Conservation (phyloP, 2,329 filamentous ascomycete genomes). For the Trichophyton mentagrophytes region DNA sequence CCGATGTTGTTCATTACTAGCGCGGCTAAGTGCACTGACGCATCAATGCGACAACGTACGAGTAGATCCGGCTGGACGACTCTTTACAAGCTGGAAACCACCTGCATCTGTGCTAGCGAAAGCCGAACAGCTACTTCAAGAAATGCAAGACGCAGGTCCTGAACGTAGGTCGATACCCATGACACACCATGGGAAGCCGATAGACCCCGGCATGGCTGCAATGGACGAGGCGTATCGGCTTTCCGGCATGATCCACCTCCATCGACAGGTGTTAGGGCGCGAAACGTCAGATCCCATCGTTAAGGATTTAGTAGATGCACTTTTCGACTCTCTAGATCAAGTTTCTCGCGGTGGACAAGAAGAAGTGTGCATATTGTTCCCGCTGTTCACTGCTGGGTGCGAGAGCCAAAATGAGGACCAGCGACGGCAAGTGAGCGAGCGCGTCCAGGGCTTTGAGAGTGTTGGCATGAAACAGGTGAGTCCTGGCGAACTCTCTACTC, state of each 20-base stretch:
- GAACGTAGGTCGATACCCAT: constrained; percentile 24
- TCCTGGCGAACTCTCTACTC: too few species aligned
- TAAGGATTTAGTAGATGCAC: constrained; percentile 48
- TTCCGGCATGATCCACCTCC: constrained; percentile 62
- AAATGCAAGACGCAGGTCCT: constrained; percentile 45
- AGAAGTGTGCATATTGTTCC: constrained; percentile 64
- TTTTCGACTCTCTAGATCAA: constrained; percentile 49
- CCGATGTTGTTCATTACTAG: constrained; percentile 56
- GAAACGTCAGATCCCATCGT: constrained; percentile 47
- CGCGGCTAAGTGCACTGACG: constrained; percentile 58
- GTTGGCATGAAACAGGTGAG: constrained; percentile 63
- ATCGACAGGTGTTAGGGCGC: constrained; percentile 57
- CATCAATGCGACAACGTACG: constrained; percentile 46
- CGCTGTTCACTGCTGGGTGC: constrained; percentile 72
- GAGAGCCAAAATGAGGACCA: constrained; percentile 49
- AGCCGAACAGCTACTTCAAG: constrained; percentile 48
- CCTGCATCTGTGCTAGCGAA: constrained; percentile 40
- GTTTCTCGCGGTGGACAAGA: constrained; percentile 56
- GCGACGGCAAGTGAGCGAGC: constrained; percentile 48
- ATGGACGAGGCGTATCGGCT: constrained; percentile 70
- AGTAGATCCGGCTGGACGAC: not conserved
- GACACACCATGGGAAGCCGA: constrained; percentile 29
- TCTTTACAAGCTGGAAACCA: constrained; percentile 28
- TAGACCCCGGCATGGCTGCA: constrained; percentile 43
- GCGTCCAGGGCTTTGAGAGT: constrained; percentile 55